Base-by-base conservation (phyloP, 2,329 filamentous ascomycete genomes). In the Aspergillus uvarum region DNA sequence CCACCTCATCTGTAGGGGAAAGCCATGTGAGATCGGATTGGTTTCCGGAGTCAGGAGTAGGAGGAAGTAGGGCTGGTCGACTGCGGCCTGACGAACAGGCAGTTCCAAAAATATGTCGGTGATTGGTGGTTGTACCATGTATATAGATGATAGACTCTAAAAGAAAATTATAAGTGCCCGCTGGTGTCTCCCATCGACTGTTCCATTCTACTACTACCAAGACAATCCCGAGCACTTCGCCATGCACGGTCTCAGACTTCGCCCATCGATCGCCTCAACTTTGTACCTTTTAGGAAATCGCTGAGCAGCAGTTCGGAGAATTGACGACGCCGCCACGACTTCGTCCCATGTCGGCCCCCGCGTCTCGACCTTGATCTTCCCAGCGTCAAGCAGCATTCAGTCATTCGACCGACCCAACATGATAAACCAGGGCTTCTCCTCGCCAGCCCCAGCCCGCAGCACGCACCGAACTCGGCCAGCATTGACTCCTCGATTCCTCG, bases 1-100 rank as follows among this genome's bases (percentile, higher is more conserved):
- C 58, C 58, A 59, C 57, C 35, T 59, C 52, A 59, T 47, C 57
- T 38, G 24, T 59, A n/a, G 52, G 57, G 47, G 47, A 16, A 31
- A 26, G 24, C 42, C 42, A 19, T 38, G 47, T 50, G 47, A 49
- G 26, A 29, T 52, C 24, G 58, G 58, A 50, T 56, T 47, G 32
- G 52, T 21, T 56, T 29, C 50, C 26, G 42, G 44, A 50, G 21
- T 56, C 49, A 19, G 44, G 54, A 44, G 54, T 35, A 32, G 47
- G 42, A 49, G 14, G 31, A 42, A 24, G 47, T 59, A 54, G 51
- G 57, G 57, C 51, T 59, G 48, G 54, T 22, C 22, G 48, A 47
- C 42, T 55, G 53, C 53, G 53, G 53, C 54, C 58, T 59, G 53
- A 55, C 42, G 52, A 47, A 47, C 58, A 51, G 55, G 48, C 53